Conservation (phyloP, 2,329 filamentous ascomycete genomes). For the Penicillium psychrosexuale region DNA sequence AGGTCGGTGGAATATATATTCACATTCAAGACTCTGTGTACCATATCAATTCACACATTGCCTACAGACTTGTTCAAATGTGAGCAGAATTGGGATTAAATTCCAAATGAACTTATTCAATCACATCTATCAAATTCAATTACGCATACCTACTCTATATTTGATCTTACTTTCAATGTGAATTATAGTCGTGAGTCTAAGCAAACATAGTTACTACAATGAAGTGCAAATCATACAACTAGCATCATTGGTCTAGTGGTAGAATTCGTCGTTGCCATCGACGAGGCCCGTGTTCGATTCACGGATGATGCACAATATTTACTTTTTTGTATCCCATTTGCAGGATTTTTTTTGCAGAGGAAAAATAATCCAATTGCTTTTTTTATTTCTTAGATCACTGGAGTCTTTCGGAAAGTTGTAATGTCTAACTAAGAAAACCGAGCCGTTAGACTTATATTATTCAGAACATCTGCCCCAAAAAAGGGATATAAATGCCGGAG, state of each 20-base stretch:
- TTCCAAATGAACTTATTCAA: too few relatives aligned
- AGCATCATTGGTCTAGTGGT: slow-evolving; percentile 45
- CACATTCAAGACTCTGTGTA: not conserved
- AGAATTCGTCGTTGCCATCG: slow-evolving; percentile 42
- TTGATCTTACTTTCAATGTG: not conserved
- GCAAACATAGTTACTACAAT: not conserved
- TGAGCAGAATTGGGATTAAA: not conserved
- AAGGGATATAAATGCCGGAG: slow-evolving; percentile 1
- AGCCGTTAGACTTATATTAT: not conserved
- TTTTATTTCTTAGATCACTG: too few relatives aligned
- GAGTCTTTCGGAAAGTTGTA: not conserved
- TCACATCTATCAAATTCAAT: not conserved
- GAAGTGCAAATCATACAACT: not conserved
- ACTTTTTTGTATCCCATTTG: slow-evolving; percentile 12
- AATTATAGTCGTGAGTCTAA: not conserved
- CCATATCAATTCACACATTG: not conserved
- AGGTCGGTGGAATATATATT: not conserved
- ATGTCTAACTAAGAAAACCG: not conserved
- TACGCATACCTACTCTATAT: not conserved
- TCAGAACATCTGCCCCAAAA: not conserved
- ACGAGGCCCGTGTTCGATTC: slow-evolving; percentile 49
- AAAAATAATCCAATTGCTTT: not conserved
- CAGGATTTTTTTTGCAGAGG: not conserved
- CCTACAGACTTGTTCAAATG: not conserved
- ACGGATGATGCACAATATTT: slow-evolving; percentile 42